Evolutionary conservation across 768 basidiomycete species (phyloP), one percentile per base, ranked within the genome.

Genomic region (Nidula microcarpa): DNA sequence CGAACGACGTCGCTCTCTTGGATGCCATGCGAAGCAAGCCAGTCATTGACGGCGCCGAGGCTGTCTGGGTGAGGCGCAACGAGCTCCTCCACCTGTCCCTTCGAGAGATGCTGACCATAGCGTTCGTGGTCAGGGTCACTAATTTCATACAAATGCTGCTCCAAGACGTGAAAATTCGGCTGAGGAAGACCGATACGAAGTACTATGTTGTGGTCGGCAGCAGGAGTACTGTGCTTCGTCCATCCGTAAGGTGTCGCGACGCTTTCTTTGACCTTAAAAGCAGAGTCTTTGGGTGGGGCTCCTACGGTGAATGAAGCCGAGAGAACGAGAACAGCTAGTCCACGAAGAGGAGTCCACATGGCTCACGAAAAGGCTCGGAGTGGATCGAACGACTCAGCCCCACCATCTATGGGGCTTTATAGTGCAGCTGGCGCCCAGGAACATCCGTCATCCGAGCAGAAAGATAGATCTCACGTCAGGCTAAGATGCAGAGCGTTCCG

Each of bases 61-160:
- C 80, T 81, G 55, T 79, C 76, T 0, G 72, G 72, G 55, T 82
- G 76, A 4, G 88, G 88, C 5, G 79, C 75, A 52, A 87, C 77
- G 46, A 89, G 71, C 3, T 62, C 74, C 23, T 88, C 84, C 3
- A 85, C 84, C 56, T 89, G 81, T 51, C 77, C 79, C 68, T 86
- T 87, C 37, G 85, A 78, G 47, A 89, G 67, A 57, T 83, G 74
- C 13, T 74, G 70, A 0, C 82, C 83, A 51, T 69, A 83, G 57
- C 78, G 75, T 34, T 67, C 59, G 52, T 84, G 81, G 46, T 61
- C 65, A 0, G 83, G 84, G 53, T 85, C 73, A 60, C 80, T 82
- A 41, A 83, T 72, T 62, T 84, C 77, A 57, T 72, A 79, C 2
- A 86, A 70, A 55, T 78, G 76, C 46, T 74, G 65, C 59, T 83